Percentiles rank a stretch among this genome's conserved stretches.
phyloP scores from a whole-genome alignment of 257 asterid species.

The Ilex aquifolium region DNA sequence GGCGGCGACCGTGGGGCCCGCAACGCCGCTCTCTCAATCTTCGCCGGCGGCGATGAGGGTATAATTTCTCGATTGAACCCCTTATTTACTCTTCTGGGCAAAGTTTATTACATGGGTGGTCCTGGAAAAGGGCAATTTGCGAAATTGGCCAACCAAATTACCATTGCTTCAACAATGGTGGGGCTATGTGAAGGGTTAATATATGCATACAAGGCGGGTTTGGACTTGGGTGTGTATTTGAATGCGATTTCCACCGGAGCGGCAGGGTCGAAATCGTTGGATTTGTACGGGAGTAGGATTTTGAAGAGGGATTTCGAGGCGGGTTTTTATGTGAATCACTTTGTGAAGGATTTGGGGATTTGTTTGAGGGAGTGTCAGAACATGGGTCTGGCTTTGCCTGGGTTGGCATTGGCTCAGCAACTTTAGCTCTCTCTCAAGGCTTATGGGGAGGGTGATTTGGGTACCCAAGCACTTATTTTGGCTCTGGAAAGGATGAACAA shows the following conservation, averaged over 20 bases:
- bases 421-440: conserved; percentile 81
- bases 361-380: conserved; percentile 87
- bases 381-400: conserved; percentile 87
- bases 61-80: conserved; percentile 45
- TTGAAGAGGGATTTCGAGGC: conserved; percentile 73
- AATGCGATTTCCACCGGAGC: conserved; percentile 80
- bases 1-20: conserved; percentile 93
- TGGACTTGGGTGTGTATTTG: conserved; percentile 45
- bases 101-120: conserved; percentile 78
- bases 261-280: conserved; percentile 86
- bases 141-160: conserved; percentile 73
- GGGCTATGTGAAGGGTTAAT: conserved; percentile 83
- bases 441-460: conserved; percentile 80
- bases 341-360: conserved; percentile 93
- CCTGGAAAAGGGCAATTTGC: conserved; percentile 92
- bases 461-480: conserved; percentile 82
- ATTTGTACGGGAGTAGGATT: conserved; percentile 71
- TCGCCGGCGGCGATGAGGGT: conserved; percentile 75
- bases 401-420: conserved; percentile 88
- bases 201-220: conserved; percentile 73
- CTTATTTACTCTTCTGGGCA: conserved; percentile 51
- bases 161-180: conserved; percentile 74
- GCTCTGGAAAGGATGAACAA: conserved; percentile 85
- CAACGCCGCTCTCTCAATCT: conserved; percentile 70
- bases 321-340: conserved; percentile 89